A percentile compares a stretch with the other conserved stretches of the same genome.
phyloP scores from a whole-genome alignment of 2,329 filamentous ascomycete species.

The Sporothrix variecibatus region DNA sequence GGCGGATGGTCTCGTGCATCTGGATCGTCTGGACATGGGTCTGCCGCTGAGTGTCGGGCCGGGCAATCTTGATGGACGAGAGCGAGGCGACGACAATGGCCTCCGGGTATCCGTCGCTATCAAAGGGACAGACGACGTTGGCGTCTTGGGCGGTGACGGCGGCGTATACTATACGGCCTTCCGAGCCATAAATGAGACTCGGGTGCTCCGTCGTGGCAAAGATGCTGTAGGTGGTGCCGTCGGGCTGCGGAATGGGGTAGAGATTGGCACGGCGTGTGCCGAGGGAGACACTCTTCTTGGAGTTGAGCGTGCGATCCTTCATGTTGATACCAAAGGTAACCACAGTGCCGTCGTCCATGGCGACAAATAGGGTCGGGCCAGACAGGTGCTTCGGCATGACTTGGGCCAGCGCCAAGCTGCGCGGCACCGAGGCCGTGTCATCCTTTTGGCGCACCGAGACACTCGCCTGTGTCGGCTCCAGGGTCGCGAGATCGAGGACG shows the following conservation, averaged over 20 bases:
- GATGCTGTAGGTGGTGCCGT: conserved; percentile 72
- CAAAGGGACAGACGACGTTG: conserved; percentile 77
- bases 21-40: conserved; percentile 84
- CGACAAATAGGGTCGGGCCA: conserved; percentile 78
- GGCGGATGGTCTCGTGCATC: conserved; percentile 78
- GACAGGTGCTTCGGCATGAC: conserved; percentile 63
- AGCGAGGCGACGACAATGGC: conserved; percentile 81
- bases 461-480: conserved; percentile 63
- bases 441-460: conserved; percentile 61
- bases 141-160: conserved; percentile 89
- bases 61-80: conserved; percentile 73
- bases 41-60: conserved; percentile 79
- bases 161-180: conserved; percentile 87
- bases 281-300: conserved; percentile 78
- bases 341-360: conserved; percentile 90
- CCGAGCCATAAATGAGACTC: conserved; percentile 86
- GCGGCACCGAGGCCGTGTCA: conserved; percentile 75
- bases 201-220: conserved; percentile 95
- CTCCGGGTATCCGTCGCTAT: conserved; percentile 76
- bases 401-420: conserved; percentile 77
- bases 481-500: conserved; percentile 66
- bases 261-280: conserved; percentile 84
- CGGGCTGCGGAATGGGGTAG: conserved; percentile 69
- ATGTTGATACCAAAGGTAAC: conserved; percentile 75
- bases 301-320: conserved; percentile 62